phyloP scores from a whole-genome alignment of 345 rosid genomes.

The Brassica nigra region DNA sequence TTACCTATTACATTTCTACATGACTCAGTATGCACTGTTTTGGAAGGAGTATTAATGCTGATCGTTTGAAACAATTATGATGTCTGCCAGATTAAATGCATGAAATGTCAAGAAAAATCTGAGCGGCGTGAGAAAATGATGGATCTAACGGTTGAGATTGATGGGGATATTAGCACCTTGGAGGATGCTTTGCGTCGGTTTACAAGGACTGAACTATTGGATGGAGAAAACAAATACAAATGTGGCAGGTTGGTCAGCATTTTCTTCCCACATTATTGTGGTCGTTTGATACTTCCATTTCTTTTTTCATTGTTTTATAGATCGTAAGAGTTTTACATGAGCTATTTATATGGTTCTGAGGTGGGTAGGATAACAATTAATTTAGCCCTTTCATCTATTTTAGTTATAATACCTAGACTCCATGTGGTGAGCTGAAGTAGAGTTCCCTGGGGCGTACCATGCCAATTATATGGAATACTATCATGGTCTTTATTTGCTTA shows the following conservation, averaged over 20 bases:
- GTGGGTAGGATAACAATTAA: too few species aligned
- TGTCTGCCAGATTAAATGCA: constrained; percentile 73
- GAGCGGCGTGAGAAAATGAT: constrained; percentile 90
- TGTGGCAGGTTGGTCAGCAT: constrained; percentile 72
- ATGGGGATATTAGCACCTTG: constrained; percentile 78
- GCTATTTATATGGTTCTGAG: background rate
- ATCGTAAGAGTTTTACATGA: background rate
- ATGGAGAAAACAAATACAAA: constrained; percentile 93
- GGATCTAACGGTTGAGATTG: constrained; percentile 98
- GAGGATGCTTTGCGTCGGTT: constrained; percentile 91
- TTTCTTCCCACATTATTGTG: background rate
- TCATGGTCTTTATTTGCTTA: too few species aligned
- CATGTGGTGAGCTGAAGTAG: background rate
- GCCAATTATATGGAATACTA: background rate
- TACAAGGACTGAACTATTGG: constrained; percentile 82
- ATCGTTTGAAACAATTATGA: constrained; percentile 6
- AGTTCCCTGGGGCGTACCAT: background rate
- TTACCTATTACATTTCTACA: constrained; percentile 1
- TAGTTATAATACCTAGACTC: constrained; percentile 10
- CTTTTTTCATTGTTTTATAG: constrained; percentile 11
- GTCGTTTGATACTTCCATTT: background rate
- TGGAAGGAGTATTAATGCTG: constrained; percentile 20
- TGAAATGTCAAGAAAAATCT: constrained; percentile 82
- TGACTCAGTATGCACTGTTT: constrained; percentile 4
- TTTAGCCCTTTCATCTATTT: background rate